Evolutionary conservation across 306 rosid species (phyloP), one percentile per base, ranked within the genome.

Genomic region (Begonia masoniana): DNA sequence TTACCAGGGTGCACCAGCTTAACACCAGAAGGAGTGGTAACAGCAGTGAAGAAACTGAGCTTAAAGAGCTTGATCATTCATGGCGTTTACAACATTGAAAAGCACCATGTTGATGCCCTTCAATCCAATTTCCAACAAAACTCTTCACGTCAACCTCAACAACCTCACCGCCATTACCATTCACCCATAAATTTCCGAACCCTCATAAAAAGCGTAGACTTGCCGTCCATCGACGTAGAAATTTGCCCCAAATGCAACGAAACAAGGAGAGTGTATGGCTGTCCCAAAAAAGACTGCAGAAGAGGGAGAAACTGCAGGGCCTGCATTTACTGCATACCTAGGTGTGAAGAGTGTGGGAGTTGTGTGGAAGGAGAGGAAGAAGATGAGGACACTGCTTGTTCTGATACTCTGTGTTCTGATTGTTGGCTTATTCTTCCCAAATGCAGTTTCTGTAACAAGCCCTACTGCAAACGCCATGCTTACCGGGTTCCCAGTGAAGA

Each of bases 391-490:
- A 58, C 71, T 65, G 84, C 74, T 7, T 85, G 97, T 68, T 72
- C 49, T 57, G 85, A 79, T 60, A 13, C 17, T 24, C 54, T 85
- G 67, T 83, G 97, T 50, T 56, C 68, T 42, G 54, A 68, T 42
- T 91, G 97, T 61, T 85, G 96, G 94, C 79, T 83, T 23, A 59
- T 15, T 51, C 81, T 78, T 66, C 94, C 95, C 10, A 85, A 91
- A 61, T 91, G 96, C 66, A 71, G 62, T 60, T 75, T 67, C 60
- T 91, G 97, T 65, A 82, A 85, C 73, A 83, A 71, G 68, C 84
- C 97, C 15, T 83, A 83, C 16, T 91, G 97, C 21, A 81, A 50
- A 61, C 77, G 59, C 55, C 96, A 91, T 42, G 51, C 66, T 41
- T 17, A 62, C 41, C 60, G 69, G 56, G 59, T 68, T 61, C 21